A percentile compares a stretch with the other conserved stretches of the same genome.
phyloP scores from a whole-genome alignment of 1,284 basidiomycete species.

The Trichosporon faecale region DNA sequence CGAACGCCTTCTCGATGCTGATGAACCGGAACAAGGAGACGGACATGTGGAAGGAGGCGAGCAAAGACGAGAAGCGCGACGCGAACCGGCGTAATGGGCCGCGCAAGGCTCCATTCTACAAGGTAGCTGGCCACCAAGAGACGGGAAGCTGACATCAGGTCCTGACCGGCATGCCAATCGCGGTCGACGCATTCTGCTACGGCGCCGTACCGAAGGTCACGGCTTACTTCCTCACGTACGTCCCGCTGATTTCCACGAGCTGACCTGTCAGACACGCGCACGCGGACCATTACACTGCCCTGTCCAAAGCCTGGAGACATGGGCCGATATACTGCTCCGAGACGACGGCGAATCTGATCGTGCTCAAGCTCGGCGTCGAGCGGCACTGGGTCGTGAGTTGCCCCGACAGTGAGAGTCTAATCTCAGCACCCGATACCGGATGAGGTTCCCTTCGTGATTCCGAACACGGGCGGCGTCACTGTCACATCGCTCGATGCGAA shows the following conservation, averaged over 20 bases:
- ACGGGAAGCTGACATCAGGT: conserved; percentile 39
- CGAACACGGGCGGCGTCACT: conserved; percentile 76
- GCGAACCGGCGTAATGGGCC: conserved; percentile 56
- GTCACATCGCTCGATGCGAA: conserved; percentile 97
- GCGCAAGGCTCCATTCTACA: conserved; percentile 86
- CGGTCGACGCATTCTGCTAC: conserved; percentile 92
- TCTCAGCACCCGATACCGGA: conserved; percentile 62
- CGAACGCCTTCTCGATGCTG: conserved; percentile 69
- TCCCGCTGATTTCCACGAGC: background rate
- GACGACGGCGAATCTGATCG: conserved; percentile 84
- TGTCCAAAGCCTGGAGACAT: conserved; percentile 78
- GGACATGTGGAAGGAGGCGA: conserved; percentile 78
- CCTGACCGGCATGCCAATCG: conserved; percentile 95
- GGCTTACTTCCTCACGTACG: conserved; percentile 83
- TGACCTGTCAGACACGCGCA: conserved; percentile 71
- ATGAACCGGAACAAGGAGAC: conserved; percentile 79
- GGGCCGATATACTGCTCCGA: conserved; percentile 94
- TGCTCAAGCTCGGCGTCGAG: conserved; percentile 83
- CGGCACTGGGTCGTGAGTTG: conserved; percentile 74
- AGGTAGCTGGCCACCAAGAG: conserved; percentile 55
- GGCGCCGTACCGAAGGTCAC: conserved; percentile 81
- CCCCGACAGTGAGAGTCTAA: conserved; percentile 3
- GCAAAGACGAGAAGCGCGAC: conserved; percentile 46
- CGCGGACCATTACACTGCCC: conserved; percentile 89
- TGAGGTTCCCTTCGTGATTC: conserved; percentile 69